Percentiles rank a stretch among this genome's conserved stretches.
Evolutionary conservation across 2,329 filamentous ascomycete species (phyloP).

Genomic region (Exophiala calicioides): DNA sequence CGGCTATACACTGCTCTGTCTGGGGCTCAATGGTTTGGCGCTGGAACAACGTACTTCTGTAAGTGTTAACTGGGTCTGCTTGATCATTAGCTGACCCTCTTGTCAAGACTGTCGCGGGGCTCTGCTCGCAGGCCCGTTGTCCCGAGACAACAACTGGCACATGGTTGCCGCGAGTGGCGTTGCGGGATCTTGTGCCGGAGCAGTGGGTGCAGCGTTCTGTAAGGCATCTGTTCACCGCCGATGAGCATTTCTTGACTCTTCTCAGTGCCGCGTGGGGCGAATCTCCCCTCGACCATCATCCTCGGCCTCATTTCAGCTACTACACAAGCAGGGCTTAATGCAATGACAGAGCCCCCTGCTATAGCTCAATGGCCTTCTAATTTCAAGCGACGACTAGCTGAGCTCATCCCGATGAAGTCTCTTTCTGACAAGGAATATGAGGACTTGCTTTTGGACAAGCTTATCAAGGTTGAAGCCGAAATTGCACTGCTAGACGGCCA

Average conservation of each 20-base stretch:
- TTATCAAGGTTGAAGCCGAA: constrained; percentile 71
- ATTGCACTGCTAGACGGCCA: constrained; percentile 77
- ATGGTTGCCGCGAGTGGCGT: constrained; percentile 25
- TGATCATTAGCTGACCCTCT: not conserved
- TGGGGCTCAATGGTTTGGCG: constrained; percentile 76
- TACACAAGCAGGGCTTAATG: constrained; percentile 22
- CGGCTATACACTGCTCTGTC: constrained; percentile 70
- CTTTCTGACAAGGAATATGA: constrained; percentile 74
- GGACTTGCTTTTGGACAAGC: constrained; percentile 68
- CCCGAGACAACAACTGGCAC: constrained; percentile 32
- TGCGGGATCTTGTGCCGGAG: constrained; percentile 26
- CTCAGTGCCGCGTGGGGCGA: constrained; percentile 19
- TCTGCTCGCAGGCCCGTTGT: constrained; percentile 11
- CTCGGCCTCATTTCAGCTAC: constrained; percentile 21
- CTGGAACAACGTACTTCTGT: constrained; percentile 78
- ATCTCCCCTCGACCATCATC: constrained; percentile 25
- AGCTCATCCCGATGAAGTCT: constrained; percentile 70
- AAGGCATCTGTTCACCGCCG: constrained; percentile 4
- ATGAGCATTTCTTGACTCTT: constrained; percentile 1
- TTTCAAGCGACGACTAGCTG: constrained; percentile 34
- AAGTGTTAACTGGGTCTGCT: constrained; percentile 37
- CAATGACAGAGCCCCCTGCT: constrained; percentile 44
- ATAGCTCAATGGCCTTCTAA: constrained; percentile 4
- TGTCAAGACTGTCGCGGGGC: constrained; percentile 17
- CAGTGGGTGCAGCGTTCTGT: constrained; percentile 23